Base-by-base conservation (phyloP, 2,329 filamentous ascomycete species). In the Neonectria punicea region DNA sequence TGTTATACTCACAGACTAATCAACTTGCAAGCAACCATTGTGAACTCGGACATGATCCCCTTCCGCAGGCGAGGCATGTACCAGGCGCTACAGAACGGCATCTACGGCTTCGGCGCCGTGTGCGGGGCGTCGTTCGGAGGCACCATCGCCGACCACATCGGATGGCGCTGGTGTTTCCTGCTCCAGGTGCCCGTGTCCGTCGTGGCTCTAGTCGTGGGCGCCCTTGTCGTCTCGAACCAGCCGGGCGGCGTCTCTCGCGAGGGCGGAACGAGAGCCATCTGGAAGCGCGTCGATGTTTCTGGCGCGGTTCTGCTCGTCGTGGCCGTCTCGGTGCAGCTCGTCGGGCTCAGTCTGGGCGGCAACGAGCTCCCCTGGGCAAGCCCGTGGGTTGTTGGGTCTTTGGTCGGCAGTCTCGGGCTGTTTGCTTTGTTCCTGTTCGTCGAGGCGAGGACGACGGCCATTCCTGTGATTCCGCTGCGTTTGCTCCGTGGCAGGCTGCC, bases 161-260 rank as follows among this genome's bases (percentile, higher is more conserved):
- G 90, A 10, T 92, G 90, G 90, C 82, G 90, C 22, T 90, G 87
- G 85, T 90, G 87, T 61, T 92, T 91, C 64, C 72, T 89, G 4
- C 78, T 89, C 2, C 89, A 91, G 70, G 85, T 89, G 0, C 89
- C 89, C 0, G 74, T 91, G 0, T 89, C 87, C 0, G 65, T 83
- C 2, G 70, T 85, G n/a, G 88, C 87, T 0, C 79, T 90, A 1
- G 43, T 83, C 0, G 78, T 87, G 11, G 88, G 87, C 0, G 81
- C 81, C 36, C 68, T 87, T 2, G 86, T 88, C 1, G 80, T 90
- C 46, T 77, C 82, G 56, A 81, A 87, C 59, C 82, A 83, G 8
- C 61, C 76, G 1, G 70, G 74, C 9, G 67, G 71, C 11, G 67
- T 80, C n/a, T 66, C 65, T 32, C 68, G 71, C 10, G 70, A 77